Conservation (phyloP, 352 stramenopile genomes). For the Thalassiosira mediterranea region DNA sequence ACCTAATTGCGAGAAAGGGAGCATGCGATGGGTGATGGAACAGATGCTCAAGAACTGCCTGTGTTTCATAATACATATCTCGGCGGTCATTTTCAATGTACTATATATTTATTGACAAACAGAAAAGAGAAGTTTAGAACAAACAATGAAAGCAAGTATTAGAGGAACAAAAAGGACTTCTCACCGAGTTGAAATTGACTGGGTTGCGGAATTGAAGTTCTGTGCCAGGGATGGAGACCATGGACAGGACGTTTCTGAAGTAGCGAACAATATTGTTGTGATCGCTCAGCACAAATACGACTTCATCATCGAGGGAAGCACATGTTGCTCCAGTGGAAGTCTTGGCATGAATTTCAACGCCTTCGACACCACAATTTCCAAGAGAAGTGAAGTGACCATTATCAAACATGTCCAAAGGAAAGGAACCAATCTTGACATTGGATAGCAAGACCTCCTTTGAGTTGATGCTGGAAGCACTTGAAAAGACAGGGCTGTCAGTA, state of each 20-base stretch:
- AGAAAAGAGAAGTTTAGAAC: neutral
- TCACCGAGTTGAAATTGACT: constrained; percentile 35
- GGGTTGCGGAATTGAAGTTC: constrained; percentile 49
- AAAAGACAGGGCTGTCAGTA: neutral
- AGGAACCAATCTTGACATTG: constrained; percentile 40
- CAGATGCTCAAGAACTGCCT: constrained; percentile 65
- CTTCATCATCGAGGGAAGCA: constrained; percentile 13
- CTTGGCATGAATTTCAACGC: constrained; percentile 20
- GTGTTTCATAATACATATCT: constrained; percentile 65
- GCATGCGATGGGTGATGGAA: constrained; percentile 61
- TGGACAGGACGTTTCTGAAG: constrained; percentile 31
- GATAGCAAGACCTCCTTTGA: constrained; percentile 14
- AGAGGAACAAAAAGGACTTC: neutral
- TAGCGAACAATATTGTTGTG: constrained; percentile 23
- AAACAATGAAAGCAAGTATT: neutral
- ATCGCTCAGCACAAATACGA: constrained; percentile 40
- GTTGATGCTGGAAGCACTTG: constrained; percentile 7
- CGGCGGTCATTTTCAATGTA: constrained; percentile 4
- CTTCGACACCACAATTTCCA: constrained; percentile 11
- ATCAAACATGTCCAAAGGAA: constrained; percentile 36
- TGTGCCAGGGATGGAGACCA: constrained; percentile 4
- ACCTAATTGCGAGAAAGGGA: constrained; percentile 57
- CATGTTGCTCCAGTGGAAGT: constrained; percentile 1
- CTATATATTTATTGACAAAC: neutral
- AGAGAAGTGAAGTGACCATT: constrained; percentile 9